Percentiles rank a stretch among this genome's conserved stretches.
phyloP scores from a whole-genome alignment of 163 green algal genomes.

The Prototheca cutis region DNA sequence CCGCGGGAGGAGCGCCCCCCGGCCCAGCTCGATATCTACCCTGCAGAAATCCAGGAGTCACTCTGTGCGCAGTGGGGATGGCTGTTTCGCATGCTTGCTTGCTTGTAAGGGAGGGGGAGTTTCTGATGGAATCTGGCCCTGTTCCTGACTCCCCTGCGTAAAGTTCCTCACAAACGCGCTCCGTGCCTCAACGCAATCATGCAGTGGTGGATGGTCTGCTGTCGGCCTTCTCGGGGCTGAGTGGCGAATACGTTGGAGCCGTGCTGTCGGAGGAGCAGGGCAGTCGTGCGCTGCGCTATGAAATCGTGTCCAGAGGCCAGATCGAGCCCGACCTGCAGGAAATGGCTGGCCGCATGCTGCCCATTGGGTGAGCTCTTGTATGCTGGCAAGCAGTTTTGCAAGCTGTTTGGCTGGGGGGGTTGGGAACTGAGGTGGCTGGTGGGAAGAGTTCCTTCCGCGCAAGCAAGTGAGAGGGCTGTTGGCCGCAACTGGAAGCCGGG shows the following conservation, averaged over 20 bases:
- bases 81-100: neutral
- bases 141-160: too few species aligned
- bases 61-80: constrained; percentile 27
- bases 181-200: too few species aligned
- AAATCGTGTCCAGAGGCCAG: constrained; percentile 11
- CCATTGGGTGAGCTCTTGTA: constrained; percentile 58
- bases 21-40: constrained; percentile 23
- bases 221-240: constrained; percentile 61
- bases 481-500: too few species aligned
- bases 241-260: constrained; percentile 40
- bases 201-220: constrained; percentile 68
- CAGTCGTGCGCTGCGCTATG: constrained; percentile 9
- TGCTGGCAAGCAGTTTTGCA: too few species aligned
- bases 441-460: too few species aligned
- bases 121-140: too few species aligned
- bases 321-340: constrained; percentile 56
- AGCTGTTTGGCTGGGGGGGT: too few species aligned
- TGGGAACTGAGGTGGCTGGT: too few species aligned
- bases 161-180: too few species aligned
- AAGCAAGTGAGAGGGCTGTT: too few species aligned
- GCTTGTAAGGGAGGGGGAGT: neutral
- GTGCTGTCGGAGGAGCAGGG: constrained; percentile 9
- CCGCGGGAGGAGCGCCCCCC: neutral
- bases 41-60: constrained; percentile 30
- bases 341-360: constrained; percentile 60